These are phyloP conservation scores for Pueraria montana DNA, from an alignment of 306 rosid genomes.

Conservation along the genomic window DNA sequence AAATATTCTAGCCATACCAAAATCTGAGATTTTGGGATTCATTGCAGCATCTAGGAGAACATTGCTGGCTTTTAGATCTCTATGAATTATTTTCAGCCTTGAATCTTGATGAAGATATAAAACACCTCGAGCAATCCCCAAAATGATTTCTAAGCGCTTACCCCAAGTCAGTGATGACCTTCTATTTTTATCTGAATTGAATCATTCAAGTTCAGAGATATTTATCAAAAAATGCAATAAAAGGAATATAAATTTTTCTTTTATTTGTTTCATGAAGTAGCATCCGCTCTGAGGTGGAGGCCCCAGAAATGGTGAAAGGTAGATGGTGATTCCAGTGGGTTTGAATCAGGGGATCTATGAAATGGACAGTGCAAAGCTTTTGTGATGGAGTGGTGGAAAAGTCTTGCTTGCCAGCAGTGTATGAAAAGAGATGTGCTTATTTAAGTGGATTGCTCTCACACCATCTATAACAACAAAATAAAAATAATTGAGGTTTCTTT, in stretches of 20 bases:
- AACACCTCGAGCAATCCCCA: constrained; percentile 53
- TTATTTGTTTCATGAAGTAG: background rate
- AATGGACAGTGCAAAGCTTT: background rate
- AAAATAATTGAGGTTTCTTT: background rate
- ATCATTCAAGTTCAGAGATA: background rate
- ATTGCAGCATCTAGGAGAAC: constrained; percentile 50
- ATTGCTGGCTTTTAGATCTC: constrained; percentile 61
- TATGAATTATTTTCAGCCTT: constrained; percentile 53
- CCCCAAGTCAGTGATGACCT: constrained; percentile 46
- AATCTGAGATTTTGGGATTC: constrained; percentile 61
- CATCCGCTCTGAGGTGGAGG: background rate
- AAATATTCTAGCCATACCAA: constrained; percentile 61
- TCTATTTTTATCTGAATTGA: constrained; percentile 25
- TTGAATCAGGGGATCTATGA: background rate
- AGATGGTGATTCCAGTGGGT: no score
- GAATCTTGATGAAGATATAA: constrained; percentile 64
- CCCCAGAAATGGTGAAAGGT: no score
- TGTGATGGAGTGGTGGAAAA: background rate
- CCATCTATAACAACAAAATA: no score
- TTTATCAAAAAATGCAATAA: background rate
- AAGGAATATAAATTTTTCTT: background rate
- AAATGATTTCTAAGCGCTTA: constrained; percentile 46
- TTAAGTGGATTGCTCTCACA: background rate
- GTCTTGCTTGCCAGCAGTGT: background rate
- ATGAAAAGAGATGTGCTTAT: background rate